Evolutionary conservation across 192 early-diverging fungal species (phyloP), one percentile per base, ranked within the genome.

Genomic region (Geranomyces variabilis): DNA sequence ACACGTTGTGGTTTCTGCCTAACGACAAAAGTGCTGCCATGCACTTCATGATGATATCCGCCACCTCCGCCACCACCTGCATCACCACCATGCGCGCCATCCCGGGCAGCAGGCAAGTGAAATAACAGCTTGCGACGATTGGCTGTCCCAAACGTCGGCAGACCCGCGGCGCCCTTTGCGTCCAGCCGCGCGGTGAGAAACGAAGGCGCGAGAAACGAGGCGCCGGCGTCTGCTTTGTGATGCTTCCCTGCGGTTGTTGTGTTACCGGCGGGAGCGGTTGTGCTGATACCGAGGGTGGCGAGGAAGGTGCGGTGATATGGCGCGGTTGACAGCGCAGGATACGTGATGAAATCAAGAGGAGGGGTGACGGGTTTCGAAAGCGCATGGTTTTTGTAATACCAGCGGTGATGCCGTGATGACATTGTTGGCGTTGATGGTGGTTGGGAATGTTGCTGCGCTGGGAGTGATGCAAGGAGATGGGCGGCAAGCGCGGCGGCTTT

Each of bases 221-320:
- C 14, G 51, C 10, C 10, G 36, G 36, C 10, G 36, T 41, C 5
- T 7, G 36, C 36, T 3, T n/a, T 55, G 21, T 28, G 51, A 8
- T 55, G 51, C 21, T 55, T 55, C 15, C 6, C 51, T 28, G 51
- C 26, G 15, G 26, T 28, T 3, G 51, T n/a, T 3, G 26, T 15
- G 51, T 3, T 24, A 7, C 51, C 51, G 15, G 21, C 51, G 4
- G 21, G 6, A 10, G 5, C 36, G 3, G 36, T 41, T 3, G 36
- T 41, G 36, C 36, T 41, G 10, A 41, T 41, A 10, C 36, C 36
- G 36, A 41, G 36, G 36, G 36, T 41, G 21, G 51, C 26, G 51
- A 55, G 51, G 15, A 55, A 55, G 6, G 19, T 55, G 26, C 51
- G 51, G 51, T 55, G 51, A 28, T 55, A 55, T 24, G 51, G 51